Base-by-base conservation (phyloP, 768 basidiomycete species). In the Macrolepiota albuminosa region DNA sequence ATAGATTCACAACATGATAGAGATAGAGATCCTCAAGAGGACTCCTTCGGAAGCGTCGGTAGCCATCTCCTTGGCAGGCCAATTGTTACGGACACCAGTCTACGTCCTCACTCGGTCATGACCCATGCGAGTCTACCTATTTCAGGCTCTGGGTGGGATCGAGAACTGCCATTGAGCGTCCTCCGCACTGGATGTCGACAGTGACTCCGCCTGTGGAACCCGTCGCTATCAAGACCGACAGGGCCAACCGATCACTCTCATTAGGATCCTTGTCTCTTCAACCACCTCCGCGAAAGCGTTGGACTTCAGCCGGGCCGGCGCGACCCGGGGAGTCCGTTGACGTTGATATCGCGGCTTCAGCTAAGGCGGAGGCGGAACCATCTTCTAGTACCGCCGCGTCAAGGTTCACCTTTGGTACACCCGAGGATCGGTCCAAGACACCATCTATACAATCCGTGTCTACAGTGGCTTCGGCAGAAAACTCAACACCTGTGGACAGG, bases 41-140 rank as follows among this genome's bases (percentile, higher is more conserved):
- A 85, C 16, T 85, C 85, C 10, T 87, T 87, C 59, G 75, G 77
- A 29, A 78, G 77, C 40, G 82, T 76, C 63, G 84, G 85, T 9
- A 81, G 72, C 42, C 84, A 78, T 64, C 72, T 88, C 39, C 70
- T 87, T 45, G 76, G 74, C 61, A 75, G 81, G 42, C 72, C 76
- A 26, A 77, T 71, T 58, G 69, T 73, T 46, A 68, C 72, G 21
- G 73, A 77, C 49, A 61, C 63, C 36, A 69, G 69, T 59, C 57
- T 62, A 63, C 69, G 43, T 56, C 69, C 55, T 55, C 70, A 67
- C 54, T 59, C 64, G 37, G 61, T 69, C 6, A 57, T 61, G 13
- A 62, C 66, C 61, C 73, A 78, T 46, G 69, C 75, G 24, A 71
- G 67, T 39, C 69, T 68, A 61, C 74, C 69, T 16, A 72, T 76